A percentile compares a stretch with the other conserved stretches of the same genome.
These are phyloP conservation scores for Cocos nucifera DNA, from an alignment of 176 grass and related monocot species.

Conservation along the genomic window DNA sequence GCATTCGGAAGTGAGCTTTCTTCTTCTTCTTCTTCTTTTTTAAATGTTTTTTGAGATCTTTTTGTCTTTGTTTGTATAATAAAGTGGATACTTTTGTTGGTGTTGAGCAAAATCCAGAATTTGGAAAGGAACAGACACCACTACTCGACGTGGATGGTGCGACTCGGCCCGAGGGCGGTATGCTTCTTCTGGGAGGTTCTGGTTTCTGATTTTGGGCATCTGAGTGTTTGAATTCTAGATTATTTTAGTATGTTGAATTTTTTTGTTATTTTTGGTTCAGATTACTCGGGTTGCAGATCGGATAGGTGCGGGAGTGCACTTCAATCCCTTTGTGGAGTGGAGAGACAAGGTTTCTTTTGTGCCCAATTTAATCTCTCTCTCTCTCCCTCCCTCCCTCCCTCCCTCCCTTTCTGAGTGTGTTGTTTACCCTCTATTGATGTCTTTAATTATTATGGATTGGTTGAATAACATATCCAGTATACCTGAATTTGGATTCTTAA, in stretches of 20 bases:
- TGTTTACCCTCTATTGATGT: background rate
- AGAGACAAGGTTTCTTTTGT: constrained; percentile 47
- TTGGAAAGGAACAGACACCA: constrained; percentile 63
- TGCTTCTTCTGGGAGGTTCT: background rate
- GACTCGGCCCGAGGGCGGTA: constrained; percentile 37
- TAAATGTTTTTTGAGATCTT: background rate
- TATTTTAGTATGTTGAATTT: constrained; percentile 1
- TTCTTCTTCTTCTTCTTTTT: background rate
- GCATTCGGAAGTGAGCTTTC: constrained; percentile 47
- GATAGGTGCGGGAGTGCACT: constrained; percentile 65
- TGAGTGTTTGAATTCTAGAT: background rate
- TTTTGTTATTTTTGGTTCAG: constrained; percentile 20
- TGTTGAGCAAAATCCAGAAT: constrained; percentile 29
- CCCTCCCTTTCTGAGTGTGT: no score
- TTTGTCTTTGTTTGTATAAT: background rate
- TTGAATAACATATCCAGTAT: background rate
- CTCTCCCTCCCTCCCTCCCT: no score
- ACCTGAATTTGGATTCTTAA: background rate
- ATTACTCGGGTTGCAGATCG: constrained; percentile 46
- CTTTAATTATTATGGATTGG: background rate
- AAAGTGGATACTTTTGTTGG: no score
- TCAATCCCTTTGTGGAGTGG: constrained; percentile 92
- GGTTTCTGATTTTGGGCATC: background rate
- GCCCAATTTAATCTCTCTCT: no score
- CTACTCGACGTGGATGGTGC: constrained; percentile 63